Percentiles rank a stretch among this genome's conserved stretches.
phyloP scores from a whole-genome alignment of 2,329 filamentous ascomycete species.

The Plenodomus tracheiphilus region DNA sequence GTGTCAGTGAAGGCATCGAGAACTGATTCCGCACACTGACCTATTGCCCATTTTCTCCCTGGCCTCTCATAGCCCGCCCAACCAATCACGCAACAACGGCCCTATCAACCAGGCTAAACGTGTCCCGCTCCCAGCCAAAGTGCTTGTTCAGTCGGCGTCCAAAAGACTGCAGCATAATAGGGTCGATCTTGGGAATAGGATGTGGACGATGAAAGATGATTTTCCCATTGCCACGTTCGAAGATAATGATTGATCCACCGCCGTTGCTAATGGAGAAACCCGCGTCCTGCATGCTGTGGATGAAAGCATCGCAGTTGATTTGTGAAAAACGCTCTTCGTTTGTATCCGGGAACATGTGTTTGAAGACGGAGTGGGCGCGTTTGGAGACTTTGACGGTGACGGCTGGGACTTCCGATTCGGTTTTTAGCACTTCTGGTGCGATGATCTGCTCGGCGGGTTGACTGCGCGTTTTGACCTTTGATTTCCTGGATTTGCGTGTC shows the following conservation, averaged over 20 bases:
- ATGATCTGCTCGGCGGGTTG: not conserved
- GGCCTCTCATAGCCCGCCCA: no score
- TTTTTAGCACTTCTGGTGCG: not conserved
- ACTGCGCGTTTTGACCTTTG: not conserved
- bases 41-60: no score
- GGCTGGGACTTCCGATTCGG: not conserved
- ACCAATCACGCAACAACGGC: no score
- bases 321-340: conserved; percentile 10
- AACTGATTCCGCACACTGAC: no score
- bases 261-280: conserved; percentile 13
- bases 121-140: conserved; percentile 30
- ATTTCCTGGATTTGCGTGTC: no score
- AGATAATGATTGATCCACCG: conserved; percentile 20
- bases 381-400: conserved; percentile 2
- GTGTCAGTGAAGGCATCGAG: no score
- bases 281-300: conserved; percentile 17
- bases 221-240: conserved; percentile 14
- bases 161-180: conserved; percentile 31
- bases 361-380: conserved; percentile 5
- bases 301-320: conserved; percentile 16
- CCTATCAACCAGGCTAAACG: no score
- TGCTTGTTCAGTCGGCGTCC: conserved; percentile 32
- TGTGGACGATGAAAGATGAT: conserved; percentile 37
- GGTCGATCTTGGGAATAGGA: conserved; percentile 27
- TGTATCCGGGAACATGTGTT: conserved; percentile 15